phyloP scores from a whole-genome alignment of 2,329 filamentous ascomycete genomes.

The Exutisphaerella laricina region DNA sequence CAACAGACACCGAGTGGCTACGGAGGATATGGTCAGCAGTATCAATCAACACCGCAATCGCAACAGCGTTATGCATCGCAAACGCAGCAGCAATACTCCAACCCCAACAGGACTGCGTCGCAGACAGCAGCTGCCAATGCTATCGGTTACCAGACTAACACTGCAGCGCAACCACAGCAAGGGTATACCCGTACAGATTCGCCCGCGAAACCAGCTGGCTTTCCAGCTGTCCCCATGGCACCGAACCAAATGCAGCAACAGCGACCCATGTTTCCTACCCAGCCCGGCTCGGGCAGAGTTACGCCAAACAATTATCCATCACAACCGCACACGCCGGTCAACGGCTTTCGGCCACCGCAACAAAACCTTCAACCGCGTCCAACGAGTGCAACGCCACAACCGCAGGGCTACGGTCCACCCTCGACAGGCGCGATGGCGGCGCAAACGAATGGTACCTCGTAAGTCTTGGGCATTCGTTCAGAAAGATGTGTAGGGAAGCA shows the following conservation, averaged over 20 bases:
- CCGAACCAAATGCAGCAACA: slow-evolving; percentile 12
- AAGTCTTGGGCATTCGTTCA: slow-evolving; percentile 9
- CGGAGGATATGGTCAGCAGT: slow-evolving; percentile 20
- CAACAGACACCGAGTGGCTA: slow-evolving; percentile 20
- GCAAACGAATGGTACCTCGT: slow-evolving; percentile 19
- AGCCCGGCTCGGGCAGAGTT: slow-evolving; percentile 26
- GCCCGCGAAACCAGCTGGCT: slow-evolving; percentile 22
- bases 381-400: slow-evolving; percentile 25
- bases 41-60: slow-evolving; percentile 21
- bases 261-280: slow-evolving; percentile 19
- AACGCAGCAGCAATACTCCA: slow-evolving; percentile 19
- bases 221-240: slow-evolving; percentile 13
- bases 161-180: slow-evolving; percentile 15
- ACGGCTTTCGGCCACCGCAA: slow-evolving; percentile 21
- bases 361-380: slow-evolving; percentile 17
- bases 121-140: slow-evolving; percentile 21
- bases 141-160: slow-evolving; percentile 23
- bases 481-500: background rate
- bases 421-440: slow-evolving; percentile 4
- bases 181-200: slow-evolving; percentile 26
- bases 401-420: slow-evolving; percentile 10
- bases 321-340: slow-evolving; percentile 29
- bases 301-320: slow-evolving; percentile 28
- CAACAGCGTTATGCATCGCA: slow-evolving; percentile 24
- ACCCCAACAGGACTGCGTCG: slow-evolving; percentile 18